Percentiles rank a stretch among this genome's conserved stretches.
These are phyloP conservation scores for Neopestalotiopsis sp. DNA, from an alignment of 2,329 filamentous ascomycete genomes.

Conservation along the genomic window DNA sequence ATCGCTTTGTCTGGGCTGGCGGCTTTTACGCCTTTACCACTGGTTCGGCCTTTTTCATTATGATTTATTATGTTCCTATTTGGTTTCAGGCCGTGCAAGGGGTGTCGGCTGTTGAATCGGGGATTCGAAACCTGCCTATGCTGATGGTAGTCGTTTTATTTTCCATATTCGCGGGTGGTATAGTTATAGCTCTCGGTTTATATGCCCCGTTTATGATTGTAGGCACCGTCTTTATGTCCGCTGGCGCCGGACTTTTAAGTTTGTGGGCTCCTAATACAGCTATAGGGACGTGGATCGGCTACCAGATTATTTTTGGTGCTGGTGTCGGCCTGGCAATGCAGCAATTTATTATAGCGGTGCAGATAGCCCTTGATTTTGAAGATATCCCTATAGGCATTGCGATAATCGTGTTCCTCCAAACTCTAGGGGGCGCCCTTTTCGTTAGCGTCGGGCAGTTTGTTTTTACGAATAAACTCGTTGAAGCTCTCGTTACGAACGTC, in stretches of 20 bases:
- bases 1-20: too few relatives aligned
- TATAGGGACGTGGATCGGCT: slow-evolving; percentile 21
- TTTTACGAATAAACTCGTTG: too few relatives aligned
- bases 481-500: too few relatives aligned
- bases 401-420: too few relatives aligned
- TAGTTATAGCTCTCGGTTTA: slow-evolving; percentile 22
- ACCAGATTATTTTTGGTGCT: too few relatives aligned
- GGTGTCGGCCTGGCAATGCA: too few relatives aligned
- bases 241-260: slow-evolving; percentile 22
- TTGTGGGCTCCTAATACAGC: slow-evolving; percentile 20
- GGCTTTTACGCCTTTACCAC: slow-evolving; percentile 25
- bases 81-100: slow-evolving; percentile 21
- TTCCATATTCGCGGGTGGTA: slow-evolving; percentile 19
- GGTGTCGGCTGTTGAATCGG: slow-evolving; percentile 19
- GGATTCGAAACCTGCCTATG: slow-evolving; percentile 15
- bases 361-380: too few relatives aligned
- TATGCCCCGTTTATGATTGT: slow-evolving; percentile 24
- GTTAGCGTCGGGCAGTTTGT: too few relatives aligned
- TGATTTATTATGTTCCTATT: slow-evolving; percentile 19
- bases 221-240: slow-evolving; percentile 16
- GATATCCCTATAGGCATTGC: too few relatives aligned
- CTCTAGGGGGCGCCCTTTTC: too few relatives aligned
- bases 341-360: too few relatives aligned
- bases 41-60: slow-evolving; percentile 20
- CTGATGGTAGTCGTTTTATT: slow-evolving; percentile 20